phyloP scores from a whole-genome alignment of 371 early-diverging fungal genomes.

The Coemansia sp. region DNA sequence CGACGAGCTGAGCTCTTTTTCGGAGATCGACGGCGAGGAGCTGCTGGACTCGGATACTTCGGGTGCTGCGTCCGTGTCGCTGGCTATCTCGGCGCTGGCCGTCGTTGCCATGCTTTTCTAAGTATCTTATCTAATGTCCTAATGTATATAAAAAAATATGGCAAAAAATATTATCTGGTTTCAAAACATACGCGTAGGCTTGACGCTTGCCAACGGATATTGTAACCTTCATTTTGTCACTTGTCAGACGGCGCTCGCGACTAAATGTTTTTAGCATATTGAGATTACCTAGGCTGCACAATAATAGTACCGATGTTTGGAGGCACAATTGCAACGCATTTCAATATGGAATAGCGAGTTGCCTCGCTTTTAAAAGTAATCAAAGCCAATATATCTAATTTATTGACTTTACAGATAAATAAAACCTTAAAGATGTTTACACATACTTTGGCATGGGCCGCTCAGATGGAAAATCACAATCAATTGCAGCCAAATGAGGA shows the following conservation, averaged over 20 bases:
- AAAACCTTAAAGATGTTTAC: too few species aligned
- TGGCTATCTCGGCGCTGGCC: neutral
- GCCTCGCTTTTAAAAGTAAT: too few species aligned
- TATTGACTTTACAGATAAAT: neutral
- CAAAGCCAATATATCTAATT: neutral
- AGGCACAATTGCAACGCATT: too few species aligned
- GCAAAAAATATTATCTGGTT: neutral
- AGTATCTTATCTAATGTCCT: neutral
- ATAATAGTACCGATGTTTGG: too few species aligned
- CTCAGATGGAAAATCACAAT: neutral
- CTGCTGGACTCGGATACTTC: neutral
- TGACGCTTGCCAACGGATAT: too few species aligned
- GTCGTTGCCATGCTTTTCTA: neutral
- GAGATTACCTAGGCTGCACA: too few species aligned
- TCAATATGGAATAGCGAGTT: too few species aligned
- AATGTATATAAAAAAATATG: conserved; percentile 7
- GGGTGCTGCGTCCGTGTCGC: neutral
- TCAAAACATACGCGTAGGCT: neutral
- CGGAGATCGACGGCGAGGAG: neutral
- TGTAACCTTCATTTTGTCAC: too few species aligned
- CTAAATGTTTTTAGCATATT: too few species aligned
- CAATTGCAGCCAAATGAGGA: neutral
- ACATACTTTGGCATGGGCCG: too few species aligned
- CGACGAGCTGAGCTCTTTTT: neutral
- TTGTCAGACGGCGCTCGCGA: too few species aligned